Conservation (phyloP, 2,329 filamentous ascomycete genomes). For the Trichoderma harzianum region DNA sequence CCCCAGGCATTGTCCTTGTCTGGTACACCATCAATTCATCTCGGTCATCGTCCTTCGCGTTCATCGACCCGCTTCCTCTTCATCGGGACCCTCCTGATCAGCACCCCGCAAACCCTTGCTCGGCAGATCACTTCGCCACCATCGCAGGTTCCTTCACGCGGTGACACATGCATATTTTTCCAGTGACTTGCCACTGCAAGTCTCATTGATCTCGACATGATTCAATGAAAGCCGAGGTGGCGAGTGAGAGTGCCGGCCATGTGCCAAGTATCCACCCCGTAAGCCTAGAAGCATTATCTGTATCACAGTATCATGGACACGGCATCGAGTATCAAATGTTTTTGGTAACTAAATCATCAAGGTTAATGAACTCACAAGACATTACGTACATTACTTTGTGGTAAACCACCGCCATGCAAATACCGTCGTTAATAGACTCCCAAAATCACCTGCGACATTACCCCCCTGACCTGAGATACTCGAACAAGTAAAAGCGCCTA, state of each 20-base stretch:
- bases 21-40: background rate
- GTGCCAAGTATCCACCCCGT: background rate
- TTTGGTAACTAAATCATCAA: background rate
- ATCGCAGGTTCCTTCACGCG: background rate
- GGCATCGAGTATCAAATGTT: background rate
- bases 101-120: constrained; percentile 5
- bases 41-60: background rate
- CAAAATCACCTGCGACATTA: background rate
- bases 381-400: constrained; percentile 9
- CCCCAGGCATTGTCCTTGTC: background rate
- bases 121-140: background rate
- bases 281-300: no score
- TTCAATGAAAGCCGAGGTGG: background rate
- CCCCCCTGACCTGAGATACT: background rate
- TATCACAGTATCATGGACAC: background rate
- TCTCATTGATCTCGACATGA: background rate
- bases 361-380: background rate
- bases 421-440: background rate
- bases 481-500: background rate
- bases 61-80: background rate
- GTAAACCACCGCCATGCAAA: background rate
- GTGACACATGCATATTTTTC: background rate
- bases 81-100: background rate
- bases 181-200: background rate
- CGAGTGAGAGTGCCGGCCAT: background rate